Base-by-base conservation (phyloP, 2,329 filamentous ascomycete genomes). In the Akanthomyces muscarius region DNA sequence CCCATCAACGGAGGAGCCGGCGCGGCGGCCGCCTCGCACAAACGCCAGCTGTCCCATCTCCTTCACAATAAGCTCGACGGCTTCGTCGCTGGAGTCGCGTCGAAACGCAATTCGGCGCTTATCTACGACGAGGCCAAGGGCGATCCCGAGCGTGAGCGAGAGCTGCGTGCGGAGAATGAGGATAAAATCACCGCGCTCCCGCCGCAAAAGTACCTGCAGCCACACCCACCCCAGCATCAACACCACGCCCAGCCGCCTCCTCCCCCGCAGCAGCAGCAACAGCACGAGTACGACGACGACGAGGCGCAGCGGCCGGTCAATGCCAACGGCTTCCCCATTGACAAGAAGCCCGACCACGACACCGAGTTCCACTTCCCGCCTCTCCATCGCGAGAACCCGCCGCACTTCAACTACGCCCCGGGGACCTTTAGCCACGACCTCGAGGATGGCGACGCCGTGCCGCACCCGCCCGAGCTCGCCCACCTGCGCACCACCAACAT, bases 51-150 rank as follows among this genome's bases (percentile, higher is more conserved):
- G 62, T 92, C 89, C 69, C 88, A 88, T 68, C 78, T 88, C 69
- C 88, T 96, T 68, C 90, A 96, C 72, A 91, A 96, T 75, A 92
- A 89, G 74, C 86, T 97, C 63, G 92, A 96, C 73, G 89, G 90
- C 23, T 92, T 93, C 62, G 91, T 97, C 45, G 89, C 93, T 33
- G 91, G 89, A 51, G 91, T 96, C 62, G 92, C 91, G 4, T 89
- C 89, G 59, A 95, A 96, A 73, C 86, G 92, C 61, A 92, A 92
- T 78, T 96, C 91, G 5, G 89, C 90, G 2, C 78, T 93, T 51
- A 96, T 97, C 65, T 84, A 87, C 66, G 88, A 92, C 64, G 92
- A 94, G 77, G 91, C 92, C 1, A 86, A 86, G 65, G 91, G 90
- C 21, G 89, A 97, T 66, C 80, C 83, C 1, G 89, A 92, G n/a